phyloP scores from a whole-genome alignment of 2,329 filamentous ascomycete species.

The Aspergillus glaucus region DNA sequence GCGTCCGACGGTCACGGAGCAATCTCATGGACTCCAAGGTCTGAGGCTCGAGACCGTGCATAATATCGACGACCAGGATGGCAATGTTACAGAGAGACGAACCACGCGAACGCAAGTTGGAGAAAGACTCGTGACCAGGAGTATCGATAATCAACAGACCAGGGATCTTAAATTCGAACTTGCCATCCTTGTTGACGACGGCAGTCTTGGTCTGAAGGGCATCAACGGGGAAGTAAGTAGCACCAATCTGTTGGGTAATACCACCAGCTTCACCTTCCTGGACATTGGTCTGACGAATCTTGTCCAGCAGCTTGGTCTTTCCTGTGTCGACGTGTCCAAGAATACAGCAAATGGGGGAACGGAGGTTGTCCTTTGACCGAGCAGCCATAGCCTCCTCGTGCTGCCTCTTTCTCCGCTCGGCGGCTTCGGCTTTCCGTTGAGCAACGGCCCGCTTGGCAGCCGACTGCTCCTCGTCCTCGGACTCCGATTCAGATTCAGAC shows the following conservation, averaged over 20 bases:
- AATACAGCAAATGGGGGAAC: conserved; percentile 99
- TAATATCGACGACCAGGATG: conserved; percentile 97
- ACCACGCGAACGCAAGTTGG: conserved; percentile 91
- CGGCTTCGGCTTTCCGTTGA: conserved; percentile 79
- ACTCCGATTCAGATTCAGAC: conserved; percentile 42
- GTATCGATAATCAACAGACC: conserved; percentile 96
- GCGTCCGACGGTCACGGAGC: conserved; percentile 86
- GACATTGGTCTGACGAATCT: conserved; percentile 96
- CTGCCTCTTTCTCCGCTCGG: conserved; percentile 79
- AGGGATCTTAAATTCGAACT: conserved; percentile 95
- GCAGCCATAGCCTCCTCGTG: conserved; percentile 89
- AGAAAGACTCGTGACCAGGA: conserved; percentile 99
- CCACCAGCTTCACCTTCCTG: conserved; percentile 98
- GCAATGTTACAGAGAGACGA: conserved; percentile 99
- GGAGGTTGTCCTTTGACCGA: conserved; percentile 85
- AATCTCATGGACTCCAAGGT: conserved; percentile 96
- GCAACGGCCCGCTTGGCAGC: conserved; percentile 66
- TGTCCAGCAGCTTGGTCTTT: conserved; percentile 98
- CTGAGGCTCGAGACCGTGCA: conserved; percentile 97
- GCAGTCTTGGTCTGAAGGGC: conserved; percentile 86
- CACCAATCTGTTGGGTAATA: conserved; percentile 99
- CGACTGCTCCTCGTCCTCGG: conserved; percentile 65
- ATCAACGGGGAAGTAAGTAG: conserved; percentile 96
- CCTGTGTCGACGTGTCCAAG: conserved; percentile 99
- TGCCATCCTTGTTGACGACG: conserved; percentile 84